Evolutionary conservation across 2,329 filamentous ascomycete species (phyloP), one percentile per base, ranked within the genome.

Genomic region (Talaromyces sp.): DNA sequence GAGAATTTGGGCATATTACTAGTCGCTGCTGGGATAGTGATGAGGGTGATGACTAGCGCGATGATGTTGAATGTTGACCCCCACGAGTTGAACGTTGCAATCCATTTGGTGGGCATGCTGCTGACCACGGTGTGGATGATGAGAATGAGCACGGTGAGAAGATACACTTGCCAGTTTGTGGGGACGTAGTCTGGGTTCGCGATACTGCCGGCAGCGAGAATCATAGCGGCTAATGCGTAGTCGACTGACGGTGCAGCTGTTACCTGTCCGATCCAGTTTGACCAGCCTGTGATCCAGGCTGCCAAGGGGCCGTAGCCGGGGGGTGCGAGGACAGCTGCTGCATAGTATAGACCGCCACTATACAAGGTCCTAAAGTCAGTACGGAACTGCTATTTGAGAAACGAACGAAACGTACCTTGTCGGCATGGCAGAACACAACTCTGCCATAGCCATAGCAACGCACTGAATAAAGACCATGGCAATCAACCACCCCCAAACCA

Each of bases 401-500:
- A 28, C 15, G 19, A n/a, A 36, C 28, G 31, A 39, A 22, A 60
- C 64, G 53, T 68, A 79, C 70, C 80, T 84, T 1, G 87, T 89
- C 3, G 87, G 87, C 86, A 89, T 89, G 45, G 84, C 84, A 2
- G 83, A 87, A 65, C 87, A 89, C 17, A 90, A 75, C 71, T 90
- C 87, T 1, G 87, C 87, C 82, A 86, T 85, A 19, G 81, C 81
- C 72, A 84, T 80, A 8, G 87, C 87, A 57, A 89, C 82, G 69
- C 83, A 85, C 67, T 89, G 82, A 39, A 90, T 88, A 40, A 89
- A 89, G 5, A 86, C 64, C 81, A 89, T 88, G 51, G 86, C 86
- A 46, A 90, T 77, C 28, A 89, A 73, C 87, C 88, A 91, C 5
- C 87, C 88, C 87, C 87, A 90, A 2, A 85, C 85, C 85, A 89